phyloP scores from a whole-genome alignment of 805 yeast genomes.

The Starmera dryadoides region DNA sequence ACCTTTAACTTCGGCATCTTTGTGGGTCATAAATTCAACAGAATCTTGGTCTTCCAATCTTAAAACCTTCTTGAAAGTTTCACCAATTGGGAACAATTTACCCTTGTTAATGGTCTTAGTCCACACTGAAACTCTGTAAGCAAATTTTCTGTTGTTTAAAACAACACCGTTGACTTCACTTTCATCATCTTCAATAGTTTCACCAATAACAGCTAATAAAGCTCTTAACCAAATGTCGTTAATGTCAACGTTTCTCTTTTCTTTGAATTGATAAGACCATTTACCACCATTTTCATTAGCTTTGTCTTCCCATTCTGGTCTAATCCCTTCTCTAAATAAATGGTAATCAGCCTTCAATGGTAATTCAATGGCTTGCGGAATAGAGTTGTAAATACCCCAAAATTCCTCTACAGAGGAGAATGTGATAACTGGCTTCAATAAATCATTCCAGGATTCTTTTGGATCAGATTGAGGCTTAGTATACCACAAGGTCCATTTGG shows the following conservation, averaged over 20 bases:
- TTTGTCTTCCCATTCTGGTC: constrained; percentile 98
- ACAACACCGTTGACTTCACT: constrained; percentile 93
- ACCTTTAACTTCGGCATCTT: constrained; percentile 17
- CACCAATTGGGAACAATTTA: constrained; percentile 71
- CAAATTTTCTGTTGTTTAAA: constrained; percentile 76
- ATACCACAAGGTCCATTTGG: constrained; percentile 96
- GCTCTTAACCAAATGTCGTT: constrained; percentile 92
- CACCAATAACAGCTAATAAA: constrained; percentile 87
- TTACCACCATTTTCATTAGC: constrained; percentile 88
- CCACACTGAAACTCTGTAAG: constrained; percentile 87
- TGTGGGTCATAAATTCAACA: constrained; percentile 72
- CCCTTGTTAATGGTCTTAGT: constrained; percentile 66
- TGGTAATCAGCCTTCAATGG: constrained; percentile 93
- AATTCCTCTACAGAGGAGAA: constrained; percentile 96
- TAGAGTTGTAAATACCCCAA: constrained; percentile 95
- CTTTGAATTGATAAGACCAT: constrained; percentile 77
- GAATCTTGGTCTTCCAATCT: constrained; percentile 66
- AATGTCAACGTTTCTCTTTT: constrained; percentile 50
- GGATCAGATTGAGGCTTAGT: constrained; percentile 82
- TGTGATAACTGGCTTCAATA: constrained; percentile 86
- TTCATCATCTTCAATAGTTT: constrained; percentile 74
- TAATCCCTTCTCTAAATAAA: constrained; percentile 85
- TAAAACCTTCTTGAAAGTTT: constrained; percentile 78
- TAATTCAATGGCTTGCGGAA: constrained; percentile 86
- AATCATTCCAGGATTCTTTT: constrained; percentile 81